A percentile compares a stretch with the other conserved stretches of the same genome.
These are phyloP conservation scores for Yamadazyma dushanensis DNA, from an alignment of 1,139 yeast genomes.

Conservation along the genomic window DNA sequence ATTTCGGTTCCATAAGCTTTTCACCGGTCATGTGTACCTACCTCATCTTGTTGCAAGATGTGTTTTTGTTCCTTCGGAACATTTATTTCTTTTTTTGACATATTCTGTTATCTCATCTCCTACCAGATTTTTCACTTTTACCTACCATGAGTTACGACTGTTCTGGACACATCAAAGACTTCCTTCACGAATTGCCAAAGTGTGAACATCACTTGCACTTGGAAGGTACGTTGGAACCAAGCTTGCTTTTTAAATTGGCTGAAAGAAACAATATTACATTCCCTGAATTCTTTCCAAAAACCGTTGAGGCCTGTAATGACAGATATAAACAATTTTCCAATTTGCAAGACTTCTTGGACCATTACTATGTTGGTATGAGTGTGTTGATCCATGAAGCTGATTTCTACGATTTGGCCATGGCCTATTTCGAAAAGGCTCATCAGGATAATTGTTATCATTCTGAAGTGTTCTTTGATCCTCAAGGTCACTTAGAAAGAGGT, in stretches of 20 bases:
- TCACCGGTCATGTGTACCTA: too few species aligned
- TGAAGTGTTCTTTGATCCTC: conserved; percentile 82
- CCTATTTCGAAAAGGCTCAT: conserved; percentile 61
- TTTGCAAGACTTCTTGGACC: conserved; percentile 74
- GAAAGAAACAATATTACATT: conserved; percentile 52
- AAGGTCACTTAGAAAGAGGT: conserved; percentile 73
- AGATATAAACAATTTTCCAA: conserved; percentile 63
- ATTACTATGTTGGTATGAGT: conserved; percentile 76
- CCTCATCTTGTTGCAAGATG: background rate
- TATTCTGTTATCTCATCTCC: background rate
- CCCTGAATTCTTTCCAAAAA: conserved; percentile 60
- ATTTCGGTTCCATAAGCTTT: too few species aligned
- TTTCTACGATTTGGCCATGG: conserved; percentile 73
- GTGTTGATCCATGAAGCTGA: conserved; percentile 66
- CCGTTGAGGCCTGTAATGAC: conserved; percentile 51
- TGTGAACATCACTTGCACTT: conserved; percentile 83
- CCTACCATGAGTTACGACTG: conserved; percentile 15
- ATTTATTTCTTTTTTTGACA: background rate
- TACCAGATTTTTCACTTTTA: background rate
- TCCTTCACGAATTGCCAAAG: conserved; percentile 68
- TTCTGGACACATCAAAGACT: conserved; percentile 26
- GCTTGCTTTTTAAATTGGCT: conserved; percentile 65
- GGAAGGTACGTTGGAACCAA: conserved; percentile 80
- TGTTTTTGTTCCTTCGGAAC: background rate
- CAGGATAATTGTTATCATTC: conserved; percentile 63